Percentiles rank a stretch among this genome's conserved stretches.
These are phyloP conservation scores for Gillenia trifoliata DNA, from an alignment of 306 rosid genomes.

Conservation along the genomic window DNA sequence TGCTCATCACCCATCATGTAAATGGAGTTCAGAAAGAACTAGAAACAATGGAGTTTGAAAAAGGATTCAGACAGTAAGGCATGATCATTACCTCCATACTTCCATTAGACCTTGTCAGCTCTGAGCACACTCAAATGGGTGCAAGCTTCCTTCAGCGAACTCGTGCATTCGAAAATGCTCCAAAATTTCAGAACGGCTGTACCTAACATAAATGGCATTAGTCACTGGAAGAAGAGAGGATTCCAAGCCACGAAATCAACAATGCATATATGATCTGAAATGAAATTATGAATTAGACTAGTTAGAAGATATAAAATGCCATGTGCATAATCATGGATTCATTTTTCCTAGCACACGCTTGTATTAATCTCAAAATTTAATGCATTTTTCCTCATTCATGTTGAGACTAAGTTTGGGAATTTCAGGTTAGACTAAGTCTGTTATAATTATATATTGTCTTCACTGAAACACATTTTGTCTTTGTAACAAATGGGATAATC, in stretches of 20 bases:
- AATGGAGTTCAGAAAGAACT: neutral
- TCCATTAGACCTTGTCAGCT: conserved; percentile 42
- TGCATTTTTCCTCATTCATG: neutral
- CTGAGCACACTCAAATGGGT: conserved; percentile 96
- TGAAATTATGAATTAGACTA: neutral
- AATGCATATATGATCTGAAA: neutral
- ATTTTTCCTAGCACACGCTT: neutral
- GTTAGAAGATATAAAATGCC: neutral
- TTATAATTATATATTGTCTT: neutral
- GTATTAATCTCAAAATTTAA: neutral
- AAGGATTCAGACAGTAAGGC: neutral
- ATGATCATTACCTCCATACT: conserved; percentile 6
- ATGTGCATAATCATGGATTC: neutral
- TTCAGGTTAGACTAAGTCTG: neutral
- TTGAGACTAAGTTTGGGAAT: neutral
- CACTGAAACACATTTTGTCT: neutral
- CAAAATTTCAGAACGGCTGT: conserved; percentile 77
- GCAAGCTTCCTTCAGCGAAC: conserved; percentile 83
- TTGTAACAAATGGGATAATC: neutral
- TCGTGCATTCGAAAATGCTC: conserved; percentile 87
- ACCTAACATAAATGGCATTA: conserved; percentile 16
- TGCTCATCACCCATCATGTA: neutral
- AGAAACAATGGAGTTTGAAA: neutral
- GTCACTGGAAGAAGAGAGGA: neutral
- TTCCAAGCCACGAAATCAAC: neutral